phyloP scores from a whole-genome alignment of 2,329 filamentous ascomycete species.

The Rasamsonia emersonii region DNA sequence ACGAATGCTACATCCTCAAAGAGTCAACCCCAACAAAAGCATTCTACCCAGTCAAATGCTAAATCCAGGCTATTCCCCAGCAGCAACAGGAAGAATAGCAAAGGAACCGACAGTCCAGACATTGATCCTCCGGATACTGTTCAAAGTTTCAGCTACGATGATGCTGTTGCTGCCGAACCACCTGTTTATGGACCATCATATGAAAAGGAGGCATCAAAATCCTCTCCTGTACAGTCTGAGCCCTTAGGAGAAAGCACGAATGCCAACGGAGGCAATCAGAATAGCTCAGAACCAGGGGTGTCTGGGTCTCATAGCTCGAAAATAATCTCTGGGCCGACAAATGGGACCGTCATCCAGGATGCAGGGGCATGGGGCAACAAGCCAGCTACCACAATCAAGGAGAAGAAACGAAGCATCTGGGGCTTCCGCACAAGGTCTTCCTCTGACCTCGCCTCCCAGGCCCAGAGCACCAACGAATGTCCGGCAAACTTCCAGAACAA shows the following conservation, averaged over 20 bases:
- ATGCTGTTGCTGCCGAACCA: conserved; percentile 49
- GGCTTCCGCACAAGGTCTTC: conserved; percentile 60
- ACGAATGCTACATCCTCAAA: conserved; percentile 7
- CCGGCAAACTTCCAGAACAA: conserved; percentile 44
- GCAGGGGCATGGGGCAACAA: conserved; percentile 80
- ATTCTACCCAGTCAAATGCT: conserved; percentile 9
- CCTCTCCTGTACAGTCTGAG: conserved; percentile 24
- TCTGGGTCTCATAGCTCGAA: conserved; percentile 33
- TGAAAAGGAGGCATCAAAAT: conserved; percentile 22
- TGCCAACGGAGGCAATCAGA: conserved; percentile 11
- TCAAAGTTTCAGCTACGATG: conserved; percentile 47
- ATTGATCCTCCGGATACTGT: conserved; percentile 26
- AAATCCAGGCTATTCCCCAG: conserved; percentile 19
- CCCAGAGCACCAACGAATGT: conserved; percentile 23
- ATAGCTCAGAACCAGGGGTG: conserved; percentile 23
- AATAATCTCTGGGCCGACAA: conserved; percentile 75
- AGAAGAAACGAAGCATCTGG: conserved; percentile 67
- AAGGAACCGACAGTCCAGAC: conserved; percentile 33
- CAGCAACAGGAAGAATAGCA: conserved; percentile 20
- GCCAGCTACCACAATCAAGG: conserved; percentile 56
- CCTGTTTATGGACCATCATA: conserved; percentile 41
- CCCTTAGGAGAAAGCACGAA: conserved; percentile 21
- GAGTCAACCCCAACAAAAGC: conserved; percentile 13
- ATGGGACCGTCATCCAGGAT: conserved; percentile 76
- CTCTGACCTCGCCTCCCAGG: conserved; percentile 48